Evolutionary conservation across 2,329 filamentous ascomycete species (phyloP).

Genomic region (Xylariales sp.): DNA sequence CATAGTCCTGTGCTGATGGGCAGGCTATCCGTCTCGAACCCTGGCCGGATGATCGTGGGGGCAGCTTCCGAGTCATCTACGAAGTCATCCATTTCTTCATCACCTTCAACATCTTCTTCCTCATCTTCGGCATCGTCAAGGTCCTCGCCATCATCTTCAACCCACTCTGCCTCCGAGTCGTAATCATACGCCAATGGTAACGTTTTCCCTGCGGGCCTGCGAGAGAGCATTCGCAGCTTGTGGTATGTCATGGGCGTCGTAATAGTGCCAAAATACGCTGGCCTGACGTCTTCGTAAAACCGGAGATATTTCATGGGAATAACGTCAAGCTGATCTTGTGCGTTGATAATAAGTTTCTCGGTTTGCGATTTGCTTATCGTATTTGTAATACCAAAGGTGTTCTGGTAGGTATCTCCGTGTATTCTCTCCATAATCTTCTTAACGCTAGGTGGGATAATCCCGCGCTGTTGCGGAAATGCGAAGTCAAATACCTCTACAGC

Average conservation of each 20-base stretch:
- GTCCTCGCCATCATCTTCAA: slow-evolving; percentile 73
- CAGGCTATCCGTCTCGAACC: slow-evolving; percentile 71
- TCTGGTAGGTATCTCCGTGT: slow-evolving; percentile 55
- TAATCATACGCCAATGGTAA: slow-evolving; percentile 82
- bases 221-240: slow-evolving; percentile 63
- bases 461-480: slow-evolving; percentile 55
- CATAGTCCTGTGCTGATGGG: slow-evolving; percentile 84
- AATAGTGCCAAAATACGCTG: slow-evolving; percentile 78
- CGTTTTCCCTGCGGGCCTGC: slow-evolving; percentile 65
- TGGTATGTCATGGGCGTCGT: slow-evolving; percentile 68
- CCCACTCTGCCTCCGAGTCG: slow-evolving; percentile 88
- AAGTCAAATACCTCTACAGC: slow-evolving; percentile 60
- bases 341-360: slow-evolving; percentile 47
- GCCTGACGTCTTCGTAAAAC: slow-evolving; percentile 74
- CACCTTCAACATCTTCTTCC: slow-evolving; percentile 74
- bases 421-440: slow-evolving; percentile 70
- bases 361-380: slow-evolving; percentile 57
- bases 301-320: slow-evolving; percentile 73
- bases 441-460: slow-evolving; percentile 64
- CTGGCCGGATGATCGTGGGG: slow-evolving; percentile 50
- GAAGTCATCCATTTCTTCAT: slow-evolving; percentile 89
- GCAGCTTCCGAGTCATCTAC: slow-evolving; percentile 85
- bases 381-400: slow-evolving; percentile 36
- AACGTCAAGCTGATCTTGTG: slow-evolving; percentile 53
- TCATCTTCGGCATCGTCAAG: slow-evolving; percentile 72